Percentiles rank a stretch among this genome's conserved stretches.
Conservation (phyloP, 768 basidiomycete genomes). For the Lactifluus volemus region DNA sequence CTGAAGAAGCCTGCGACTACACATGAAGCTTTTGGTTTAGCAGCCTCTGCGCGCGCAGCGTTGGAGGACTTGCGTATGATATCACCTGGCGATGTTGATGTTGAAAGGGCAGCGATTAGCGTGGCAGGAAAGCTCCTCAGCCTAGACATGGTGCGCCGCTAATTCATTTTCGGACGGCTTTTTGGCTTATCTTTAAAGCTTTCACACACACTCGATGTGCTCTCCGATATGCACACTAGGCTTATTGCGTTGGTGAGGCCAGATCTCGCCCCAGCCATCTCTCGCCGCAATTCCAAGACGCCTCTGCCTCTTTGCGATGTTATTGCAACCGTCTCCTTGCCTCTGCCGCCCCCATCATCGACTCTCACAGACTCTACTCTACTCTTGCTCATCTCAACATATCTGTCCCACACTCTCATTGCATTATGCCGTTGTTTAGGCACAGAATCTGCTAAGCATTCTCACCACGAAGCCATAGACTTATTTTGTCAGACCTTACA, state of each 20-base stretch:
- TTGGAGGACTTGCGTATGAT: constrained; percentile 40
- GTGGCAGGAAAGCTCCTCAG: constrained; percentile 57
- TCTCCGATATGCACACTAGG: constrained; percentile 39
- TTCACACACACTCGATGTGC: constrained; percentile 38
- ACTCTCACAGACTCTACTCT: constrained; percentile 27
- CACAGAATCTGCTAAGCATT: constrained; percentile 16
- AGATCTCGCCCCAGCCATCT: not conserved
- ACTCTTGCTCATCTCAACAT: constrained; percentile 50
- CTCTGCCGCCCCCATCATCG: constrained; percentile 30
- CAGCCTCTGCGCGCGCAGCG: constrained; percentile 35
- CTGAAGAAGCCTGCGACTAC: constrained; percentile 21
- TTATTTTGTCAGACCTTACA: constrained; percentile 28
- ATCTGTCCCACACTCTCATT: constrained; percentile 46
- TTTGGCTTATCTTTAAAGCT: constrained; percentile 32
- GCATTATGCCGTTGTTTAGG: constrained; percentile 28
- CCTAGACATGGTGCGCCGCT: constrained; percentile 57
- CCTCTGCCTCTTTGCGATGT: constrained; percentile 7
- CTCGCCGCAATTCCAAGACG: constrained; percentile 12
- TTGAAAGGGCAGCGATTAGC: constrained; percentile 66
- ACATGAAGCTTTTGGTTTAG: constrained; percentile 28
- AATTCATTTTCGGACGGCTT: not conserved
- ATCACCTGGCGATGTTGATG: constrained; percentile 43
- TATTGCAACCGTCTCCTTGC: constrained; percentile 34
- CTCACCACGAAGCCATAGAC: constrained; percentile 8
- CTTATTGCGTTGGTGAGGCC: constrained; percentile 28